Percentiles rank a stretch among this genome's conserved stretches.
Conservation (phyloP, 768 basidiomycete genomes). For the Xerocomus brunneocitrinus region DNA sequence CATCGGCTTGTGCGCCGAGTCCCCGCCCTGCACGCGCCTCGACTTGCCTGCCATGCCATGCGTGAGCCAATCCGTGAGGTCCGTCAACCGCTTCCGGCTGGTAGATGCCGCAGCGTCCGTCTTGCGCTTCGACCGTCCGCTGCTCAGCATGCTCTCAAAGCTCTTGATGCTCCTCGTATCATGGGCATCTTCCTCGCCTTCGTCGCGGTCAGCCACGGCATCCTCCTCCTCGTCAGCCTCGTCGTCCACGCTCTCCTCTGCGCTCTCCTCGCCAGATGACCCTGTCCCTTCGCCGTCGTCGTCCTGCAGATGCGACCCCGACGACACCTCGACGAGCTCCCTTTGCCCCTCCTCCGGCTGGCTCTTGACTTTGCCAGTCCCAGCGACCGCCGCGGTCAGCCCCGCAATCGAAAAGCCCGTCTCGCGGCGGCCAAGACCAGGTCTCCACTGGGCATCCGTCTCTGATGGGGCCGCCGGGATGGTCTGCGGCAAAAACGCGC, state of each 20-base stretch:
- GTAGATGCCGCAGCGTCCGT: background rate
- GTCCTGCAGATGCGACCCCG: constrained; percentile 9
- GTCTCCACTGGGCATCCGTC: too few relatives aligned
- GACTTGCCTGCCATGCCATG: constrained; percentile 37
- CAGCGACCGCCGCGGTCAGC: too few relatives aligned
- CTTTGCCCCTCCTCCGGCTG: too few relatives aligned
- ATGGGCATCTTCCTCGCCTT: constrained; percentile 28
- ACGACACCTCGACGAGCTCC: constrained; percentile 30
- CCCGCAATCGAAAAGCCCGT: too few relatives aligned
- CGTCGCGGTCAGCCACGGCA: constrained; percentile 25
- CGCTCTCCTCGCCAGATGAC: constrained; percentile 10
- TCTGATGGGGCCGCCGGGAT: too few relatives aligned
- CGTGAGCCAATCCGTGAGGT: constrained; percentile 73
- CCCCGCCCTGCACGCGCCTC: constrained; percentile 36
- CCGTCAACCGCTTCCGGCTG: constrained; percentile 49
- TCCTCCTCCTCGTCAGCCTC: constrained; percentile 6
- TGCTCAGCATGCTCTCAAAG: constrained; percentile 80
- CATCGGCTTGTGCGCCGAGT: constrained; percentile 33
- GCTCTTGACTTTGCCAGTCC: too few relatives aligned
- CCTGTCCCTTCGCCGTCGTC: background rate
- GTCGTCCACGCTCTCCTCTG: constrained; percentile 2
- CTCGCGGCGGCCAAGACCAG: too few relatives aligned
- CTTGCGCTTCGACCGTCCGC: constrained; percentile 20
- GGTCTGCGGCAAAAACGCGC: constrained; percentile 37
- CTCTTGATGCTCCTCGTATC: constrained; percentile 78